A percentile compares a stretch with the other conserved stretches of the same genome.
Conservation (phyloP, 1,139 yeast genomes). For the Pneumocystis carinii region DNA sequence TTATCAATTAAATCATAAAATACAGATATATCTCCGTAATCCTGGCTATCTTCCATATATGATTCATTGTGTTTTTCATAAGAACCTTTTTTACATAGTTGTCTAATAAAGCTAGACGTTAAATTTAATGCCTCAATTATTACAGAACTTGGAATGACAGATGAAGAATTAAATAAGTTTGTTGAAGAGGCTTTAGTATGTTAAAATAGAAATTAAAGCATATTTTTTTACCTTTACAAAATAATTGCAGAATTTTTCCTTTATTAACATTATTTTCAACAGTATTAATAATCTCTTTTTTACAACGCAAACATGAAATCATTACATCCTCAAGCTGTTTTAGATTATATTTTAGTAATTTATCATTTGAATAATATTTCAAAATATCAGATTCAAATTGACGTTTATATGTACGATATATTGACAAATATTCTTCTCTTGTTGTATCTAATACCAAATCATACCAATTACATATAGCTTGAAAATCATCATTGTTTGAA, state of each 20-base stretch:
- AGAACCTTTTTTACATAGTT: not conserved
- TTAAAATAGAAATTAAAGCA: not conserved
- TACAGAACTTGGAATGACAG: not conserved
- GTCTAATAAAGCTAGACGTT: not conserved
- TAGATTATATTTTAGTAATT: conserved; percentile 1
- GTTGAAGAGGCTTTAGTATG: not conserved
- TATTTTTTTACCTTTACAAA: not conserved
- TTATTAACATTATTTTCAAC: not conserved
- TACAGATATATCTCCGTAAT: not conserved
- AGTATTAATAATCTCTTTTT: not conserved
- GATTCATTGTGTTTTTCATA: not conserved
- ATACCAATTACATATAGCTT: not conserved
- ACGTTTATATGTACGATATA: not conserved
- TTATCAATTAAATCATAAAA: not conserved
- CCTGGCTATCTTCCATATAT: not conserved
- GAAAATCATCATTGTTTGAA: not conserved
- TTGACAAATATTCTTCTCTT: not conserved
- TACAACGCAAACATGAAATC: not conserved
- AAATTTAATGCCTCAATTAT: not conserved
- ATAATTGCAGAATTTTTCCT: not conserved
- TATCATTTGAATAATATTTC: not conserved
- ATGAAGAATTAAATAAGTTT: not conserved
- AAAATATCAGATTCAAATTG: not conserved
- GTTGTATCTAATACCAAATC: not conserved
- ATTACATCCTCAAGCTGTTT: not conserved